Percentiles rank a stretch among this genome's conserved stretches.
Evolutionary conservation across 202 grass and related monocot genomes (phyloP).

Genomic region (Cymbopogon flexuosus): DNA sequence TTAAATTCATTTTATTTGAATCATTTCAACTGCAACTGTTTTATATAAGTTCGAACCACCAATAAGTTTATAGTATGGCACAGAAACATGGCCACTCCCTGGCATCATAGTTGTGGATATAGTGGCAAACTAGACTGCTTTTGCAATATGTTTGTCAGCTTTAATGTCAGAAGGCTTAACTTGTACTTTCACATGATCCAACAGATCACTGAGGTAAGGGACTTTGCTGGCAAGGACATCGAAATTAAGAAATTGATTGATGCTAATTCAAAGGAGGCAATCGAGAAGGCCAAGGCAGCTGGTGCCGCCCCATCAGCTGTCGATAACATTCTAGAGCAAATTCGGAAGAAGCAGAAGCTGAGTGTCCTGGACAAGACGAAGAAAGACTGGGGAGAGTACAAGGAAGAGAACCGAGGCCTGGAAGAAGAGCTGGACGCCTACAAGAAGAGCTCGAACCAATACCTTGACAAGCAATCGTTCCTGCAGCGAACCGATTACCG

Average conservation of each 20-base stretch:
- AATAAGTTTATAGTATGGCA: neutral
- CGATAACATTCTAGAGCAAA: conserved; percentile 74
- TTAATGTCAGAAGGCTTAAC: conserved; percentile 5
- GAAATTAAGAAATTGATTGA: conserved; percentile 90
- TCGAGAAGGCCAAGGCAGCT: conserved; percentile 63
- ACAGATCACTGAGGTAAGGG: conserved; percentile 84
- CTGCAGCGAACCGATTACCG: conserved; percentile 74
- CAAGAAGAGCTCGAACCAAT: conserved; percentile 98
- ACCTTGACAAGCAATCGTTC: conserved; percentile 87
- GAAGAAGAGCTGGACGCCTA: conserved; percentile 79
- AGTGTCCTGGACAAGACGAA: conserved; percentile 95
- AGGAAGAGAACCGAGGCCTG: conserved; percentile 79
- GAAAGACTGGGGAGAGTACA: conserved; percentile 97
- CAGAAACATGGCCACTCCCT: neutral
- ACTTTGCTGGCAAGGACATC: conserved; percentile 88
- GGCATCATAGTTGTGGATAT: neutral
- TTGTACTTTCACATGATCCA: conserved; percentile 12
- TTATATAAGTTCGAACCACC: neutral
- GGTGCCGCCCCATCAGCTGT: conserved; percentile 46
- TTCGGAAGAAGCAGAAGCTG: conserved; percentile 94
- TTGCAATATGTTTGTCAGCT: neutral
- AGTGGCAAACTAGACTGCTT: neutral
- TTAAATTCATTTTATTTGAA: neutral
- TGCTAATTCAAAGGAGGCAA: conserved; percentile 80
- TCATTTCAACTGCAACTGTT: neutral